Evolutionary conservation across 1,139 yeast species (phyloP), one percentile per base, ranked within the genome.

Genomic region (Scheffersomyces illinoinensis): DNA sequence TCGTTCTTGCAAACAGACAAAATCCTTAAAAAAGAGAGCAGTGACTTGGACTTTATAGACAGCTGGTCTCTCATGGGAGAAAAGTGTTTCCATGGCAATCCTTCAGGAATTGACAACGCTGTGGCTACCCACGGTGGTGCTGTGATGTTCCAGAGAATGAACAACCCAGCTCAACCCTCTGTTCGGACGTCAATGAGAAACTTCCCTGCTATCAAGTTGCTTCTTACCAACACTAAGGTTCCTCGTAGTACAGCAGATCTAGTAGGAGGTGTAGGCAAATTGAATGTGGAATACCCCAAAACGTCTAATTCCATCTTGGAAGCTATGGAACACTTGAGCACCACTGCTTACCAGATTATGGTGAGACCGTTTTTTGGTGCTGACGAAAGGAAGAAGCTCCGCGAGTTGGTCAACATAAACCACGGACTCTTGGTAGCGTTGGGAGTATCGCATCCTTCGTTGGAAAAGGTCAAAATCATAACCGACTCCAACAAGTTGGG

Each of bases 111-210:
- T 58, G 99, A 95, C 71, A 95, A 95, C 69, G 93, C 98, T 0
- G 98, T 95, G 56, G 97, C 99, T 3, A 90, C 97, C 0, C 88
- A 88, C 65, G 99, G 99, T 33, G 98, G 98, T 53, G 98, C 98
- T 0, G 97, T 95, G 0, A 81, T 90, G 85, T 95, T 88, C 76
- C 95, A 90, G 73, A 83, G 96, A 67, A 78, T 76, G 77, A 78
- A 76, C 52, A 77, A 75, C 59, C 85, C 86, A 3, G 71, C 78
- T 43, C 67, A 69, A 53, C 91, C 91, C 24, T 82, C 88, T 53
- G 85, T 85, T 19, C 77, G 91, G 60, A 85, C 89, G 1, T 81
- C 85, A 19, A 86, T 89, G 84, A 79, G 90, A 63, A 85, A 86
- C 62, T 87, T 93, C 70, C 97, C 98, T 1, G 84, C 90, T 6